These are phyloP conservation scores for Leptographium procerum DNA, from an alignment of 2,329 filamentous ascomycete species.

Conservation along the genomic window DNA sequence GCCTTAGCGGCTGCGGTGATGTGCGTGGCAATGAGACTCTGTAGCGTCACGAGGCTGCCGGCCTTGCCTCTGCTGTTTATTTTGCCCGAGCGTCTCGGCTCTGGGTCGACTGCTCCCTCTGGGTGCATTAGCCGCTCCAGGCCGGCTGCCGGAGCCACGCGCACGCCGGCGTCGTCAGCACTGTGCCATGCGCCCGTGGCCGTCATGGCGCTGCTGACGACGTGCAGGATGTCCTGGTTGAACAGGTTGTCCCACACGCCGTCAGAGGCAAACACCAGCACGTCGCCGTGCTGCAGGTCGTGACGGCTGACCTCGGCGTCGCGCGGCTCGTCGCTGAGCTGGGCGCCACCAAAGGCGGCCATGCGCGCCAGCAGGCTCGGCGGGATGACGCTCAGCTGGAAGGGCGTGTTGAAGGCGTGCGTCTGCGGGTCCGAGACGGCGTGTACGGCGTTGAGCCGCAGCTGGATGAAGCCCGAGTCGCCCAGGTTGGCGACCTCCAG, in stretches of 20 bases:
- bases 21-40: conserved; percentile 66
- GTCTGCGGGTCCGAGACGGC: conserved; percentile 77
- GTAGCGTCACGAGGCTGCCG: conserved; percentile 39
- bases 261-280: conserved; percentile 88
- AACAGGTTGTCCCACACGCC: conserved; percentile 95
- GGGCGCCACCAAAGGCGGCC: conserved; percentile 69
- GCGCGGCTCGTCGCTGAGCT: conserved; percentile 70
- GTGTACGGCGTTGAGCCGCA: conserved; percentile 77
- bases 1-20: conserved; percentile 74
- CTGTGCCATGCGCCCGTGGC: conserved; percentile 62
- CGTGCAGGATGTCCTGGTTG: conserved; percentile 74
- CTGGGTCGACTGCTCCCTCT: neutral
- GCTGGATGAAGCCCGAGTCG: conserved; percentile 84
- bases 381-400: conserved; percentile 82
- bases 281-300: conserved; percentile 74
- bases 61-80: neutral
- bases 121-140: conserved; percentile 27
- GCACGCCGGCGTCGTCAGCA: conserved; percentile 41
- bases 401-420: conserved; percentile 96
- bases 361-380: conserved; percentile 68
- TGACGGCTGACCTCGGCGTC: conserved; percentile 75
- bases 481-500: conserved; percentile 89
- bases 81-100: neutral
- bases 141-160: conserved; percentile 37
- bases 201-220: conserved; percentile 69